Evolutionary conservation across 129 eudicot genomes (phyloP).

Genomic region (Gnaphalium uliginosum): DNA sequence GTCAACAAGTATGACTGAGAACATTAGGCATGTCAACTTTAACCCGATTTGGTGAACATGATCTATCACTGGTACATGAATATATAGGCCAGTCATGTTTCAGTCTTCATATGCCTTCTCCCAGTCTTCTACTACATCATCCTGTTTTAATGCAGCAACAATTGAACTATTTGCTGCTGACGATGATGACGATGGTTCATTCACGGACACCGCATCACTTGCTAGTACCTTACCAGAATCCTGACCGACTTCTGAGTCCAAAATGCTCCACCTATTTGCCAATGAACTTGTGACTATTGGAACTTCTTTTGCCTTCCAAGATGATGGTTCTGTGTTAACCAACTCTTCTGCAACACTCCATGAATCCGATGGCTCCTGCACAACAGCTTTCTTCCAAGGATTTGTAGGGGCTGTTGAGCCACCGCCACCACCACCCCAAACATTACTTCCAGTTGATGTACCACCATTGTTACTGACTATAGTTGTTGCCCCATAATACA

Average conservation of each 20-base stretch:
- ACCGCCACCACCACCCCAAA: slow-evolving; percentile 66
- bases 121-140: slow-evolving; percentile 75
- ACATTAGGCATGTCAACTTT: not conserved
- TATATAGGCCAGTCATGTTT: not conserved
- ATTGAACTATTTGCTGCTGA: slow-evolving; percentile 14
- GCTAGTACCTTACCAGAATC: slow-evolving; percentile 25
- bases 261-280: slow-evolving; percentile 69
- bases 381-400: slow-evolving; percentile 80
- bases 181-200: slow-evolving; percentile 1
- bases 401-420: slow-evolving; percentile 36
- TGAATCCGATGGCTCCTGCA: slow-evolving; percentile 50
- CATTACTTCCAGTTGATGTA: slow-evolving; percentile 34
- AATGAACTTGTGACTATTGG: slow-evolving; percentile 34
- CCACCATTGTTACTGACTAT: slow-evolving; percentile 37
- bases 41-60: not conserved
- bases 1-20: not conserved
- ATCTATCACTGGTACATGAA: too few relatives aligned
- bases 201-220: not conserved
- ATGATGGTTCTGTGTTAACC: slow-evolving; percentile 28
- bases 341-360: slow-evolving; percentile 66
- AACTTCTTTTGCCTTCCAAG: slow-evolving; percentile 50
- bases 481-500: slow-evolving; percentile 76
- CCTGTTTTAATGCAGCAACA: slow-evolving; percentile 21
- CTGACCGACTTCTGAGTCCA: slow-evolving; percentile 46
- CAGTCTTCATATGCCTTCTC: slow-evolving; percentile 65